phyloP scores from a whole-genome alignment of 1,139 yeast species.

The Suhomyces ambrosiae region DNA sequence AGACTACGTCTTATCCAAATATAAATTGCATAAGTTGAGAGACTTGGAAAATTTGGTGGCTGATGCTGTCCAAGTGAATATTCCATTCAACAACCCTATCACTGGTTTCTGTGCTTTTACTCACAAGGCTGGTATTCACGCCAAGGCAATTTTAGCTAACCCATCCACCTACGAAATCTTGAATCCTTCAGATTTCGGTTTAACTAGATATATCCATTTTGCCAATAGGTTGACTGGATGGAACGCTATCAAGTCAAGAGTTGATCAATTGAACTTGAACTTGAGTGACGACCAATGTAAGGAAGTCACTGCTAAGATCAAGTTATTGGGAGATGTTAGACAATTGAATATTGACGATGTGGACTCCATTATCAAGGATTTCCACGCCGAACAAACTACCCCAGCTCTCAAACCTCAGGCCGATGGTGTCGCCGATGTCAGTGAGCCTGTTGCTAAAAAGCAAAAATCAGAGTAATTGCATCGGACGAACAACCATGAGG shows the following conservation, averaged over 20 bases:
- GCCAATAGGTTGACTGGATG: conserved; percentile 63
- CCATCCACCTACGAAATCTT: conserved; percentile 62
- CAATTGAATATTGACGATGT: conserved; percentile 52
- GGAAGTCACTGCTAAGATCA: conserved; percentile 55
- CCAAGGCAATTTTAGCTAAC: conserved; percentile 61
- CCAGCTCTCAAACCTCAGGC: conserved; percentile 26
- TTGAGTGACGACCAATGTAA: conserved; percentile 59
- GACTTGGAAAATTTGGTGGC: conserved; percentile 60
- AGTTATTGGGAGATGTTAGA: conserved; percentile 58
- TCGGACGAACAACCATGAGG: not conserved
- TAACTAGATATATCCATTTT: conserved; percentile 58
- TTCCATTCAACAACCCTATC: conserved; percentile 62
- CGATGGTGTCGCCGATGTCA: conserved; percentile 24
- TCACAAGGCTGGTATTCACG: conserved; percentile 64
- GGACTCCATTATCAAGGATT: conserved; percentile 50
- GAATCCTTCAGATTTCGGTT: conserved; percentile 59
- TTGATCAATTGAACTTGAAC: conserved; percentile 49
- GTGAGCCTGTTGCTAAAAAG: conserved; percentile 40
- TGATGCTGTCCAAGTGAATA: conserved; percentile 58
- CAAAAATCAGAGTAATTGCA: conserved; percentile 33
- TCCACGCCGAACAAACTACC: conserved; percentile 38
- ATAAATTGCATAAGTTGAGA: conserved; percentile 55
- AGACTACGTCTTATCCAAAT: conserved; percentile 58
- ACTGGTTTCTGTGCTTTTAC: conserved; percentile 67
- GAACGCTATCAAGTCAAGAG: conserved; percentile 52